A percentile compares a stretch with the other conserved stretches of the same genome.
Conservation (phyloP, 768 basidiomycete species). For the Leucocoprinus birnbaumii region DNA sequence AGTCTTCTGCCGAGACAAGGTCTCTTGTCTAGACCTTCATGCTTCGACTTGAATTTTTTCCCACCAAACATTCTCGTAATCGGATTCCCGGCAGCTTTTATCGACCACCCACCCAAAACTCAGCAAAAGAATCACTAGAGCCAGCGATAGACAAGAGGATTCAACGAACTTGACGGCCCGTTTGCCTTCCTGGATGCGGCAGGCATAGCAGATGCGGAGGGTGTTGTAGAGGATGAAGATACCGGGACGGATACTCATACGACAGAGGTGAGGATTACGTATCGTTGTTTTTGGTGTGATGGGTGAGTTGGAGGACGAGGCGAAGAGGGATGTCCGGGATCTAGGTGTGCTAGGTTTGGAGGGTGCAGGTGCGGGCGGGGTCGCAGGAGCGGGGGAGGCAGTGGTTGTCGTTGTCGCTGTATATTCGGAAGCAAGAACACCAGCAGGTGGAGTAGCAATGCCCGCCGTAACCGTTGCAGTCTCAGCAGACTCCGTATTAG, state of each 20-base stretch:
- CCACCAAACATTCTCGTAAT: constrained; percentile 94
- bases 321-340: constrained; percentile 76
- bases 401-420: too few relatives aligned
- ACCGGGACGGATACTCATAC: constrained; percentile 75
- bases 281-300: neutral
- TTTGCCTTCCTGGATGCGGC: constrained; percentile 37
- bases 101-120: constrained; percentile 35
- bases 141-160: too few relatives aligned
- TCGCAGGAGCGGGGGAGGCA: too few relatives aligned
- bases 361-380: neutral
- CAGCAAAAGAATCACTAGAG: too few relatives aligned
- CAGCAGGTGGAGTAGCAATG: too few relatives aligned
- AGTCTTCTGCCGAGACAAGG: constrained; percentile 87
- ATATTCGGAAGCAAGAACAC: too few relatives aligned
- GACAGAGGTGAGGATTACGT: constrained; percentile 54
- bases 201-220: constrained; percentile 21
- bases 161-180: constrained; percentile 56
- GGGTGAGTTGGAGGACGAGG: constrained; percentile 35
- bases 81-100: constrained; percentile 78
- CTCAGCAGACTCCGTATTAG: too few relatives aligned
- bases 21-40: constrained; percentile 81
- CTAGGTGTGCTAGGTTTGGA: constrained; percentile 33
- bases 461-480: too few relatives aligned
- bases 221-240: constrained; percentile 21
- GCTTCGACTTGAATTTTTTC: constrained; percentile 81